These are phyloP conservation scores for Phascolomyces articulosus DNA, from an alignment of 371 early-diverging fungal species.

Conservation along the genomic window DNA sequence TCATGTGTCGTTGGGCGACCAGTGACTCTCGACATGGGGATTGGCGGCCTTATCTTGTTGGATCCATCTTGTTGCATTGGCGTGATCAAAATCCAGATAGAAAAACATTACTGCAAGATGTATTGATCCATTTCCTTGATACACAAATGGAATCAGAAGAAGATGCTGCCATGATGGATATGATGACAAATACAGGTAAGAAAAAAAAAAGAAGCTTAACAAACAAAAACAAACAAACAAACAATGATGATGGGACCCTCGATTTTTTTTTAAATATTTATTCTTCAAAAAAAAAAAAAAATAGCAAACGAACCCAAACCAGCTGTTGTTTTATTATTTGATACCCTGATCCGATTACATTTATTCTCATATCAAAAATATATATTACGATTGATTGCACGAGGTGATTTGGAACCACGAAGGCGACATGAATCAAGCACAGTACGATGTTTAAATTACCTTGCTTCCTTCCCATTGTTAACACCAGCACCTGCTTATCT, in stretches of 20 bases:
- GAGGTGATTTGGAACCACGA: constrained; percentile 60
- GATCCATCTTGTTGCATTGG: constrained; percentile 55
- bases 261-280: too few relatives aligned
- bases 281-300: too few relatives aligned
- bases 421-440: constrained; percentile 44
- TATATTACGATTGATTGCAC: constrained; percentile 64
- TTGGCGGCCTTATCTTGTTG: constrained; percentile 60
- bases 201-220: background rate
- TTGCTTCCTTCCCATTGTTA: constrained; percentile 58
- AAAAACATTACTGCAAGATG: constrained; percentile 41
- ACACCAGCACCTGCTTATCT: constrained; percentile 45
- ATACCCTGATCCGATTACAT: constrained; percentile 56
- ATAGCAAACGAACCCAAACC: constrained; percentile 4
- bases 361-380: constrained; percentile 70
- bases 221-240: too few relatives aligned
- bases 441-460: constrained; percentile 51
- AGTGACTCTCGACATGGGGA: constrained; percentile 58
- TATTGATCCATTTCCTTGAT: constrained; percentile 48
- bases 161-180: constrained; percentile 7
- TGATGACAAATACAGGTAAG: constrained; percentile 3
- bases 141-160: constrained; percentile 17
- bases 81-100: constrained; percentile 38
- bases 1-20: constrained; percentile 65
- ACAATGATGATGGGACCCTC: too few relatives aligned
- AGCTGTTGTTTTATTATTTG: constrained; percentile 49